phyloP scores from a whole-genome alignment of 345 rosid species.

The Arabidopsis thaliana region TAIR10.1 NC_003076.8:4103501-4104000 shows the following conservation, averaged over 20 bases:
- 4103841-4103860: slow-evolving; percentile 62
- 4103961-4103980: slow-evolving; percentile 87
- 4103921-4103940: slow-evolving; percentile 71
- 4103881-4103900: slow-evolving; percentile 67
- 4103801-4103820: slow-evolving; percentile 72
- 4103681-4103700: slow-evolving; percentile 68
- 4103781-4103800: slow-evolving; percentile 74
- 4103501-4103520: slow-evolving; percentile 96
- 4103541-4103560: slow-evolving; percentile 63
- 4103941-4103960: slow-evolving; percentile 78
- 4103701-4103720: slow-evolving; percentile 67
- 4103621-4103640: slow-evolving; percentile 80
- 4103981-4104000: slow-evolving; percentile 95
- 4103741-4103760: slow-evolving; percentile 95
- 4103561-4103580: slow-evolving; percentile 88
- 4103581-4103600: slow-evolving; percentile 96
- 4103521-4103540: slow-evolving; percentile 87
- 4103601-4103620: slow-evolving; percentile 97
- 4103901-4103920: slow-evolving; percentile 94
- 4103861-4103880: slow-evolving; percentile 84
- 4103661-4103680: slow-evolving; percentile 74
- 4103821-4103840: slow-evolving; percentile 75
- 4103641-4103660: slow-evolving; percentile 82
- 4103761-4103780: slow-evolving; percentile 92
- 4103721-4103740: slow-evolving; percentile 94